phyloP scores from a whole-genome alignment of 805 yeast species.

The Cyberlindnera euphorbiiphila region DNA sequence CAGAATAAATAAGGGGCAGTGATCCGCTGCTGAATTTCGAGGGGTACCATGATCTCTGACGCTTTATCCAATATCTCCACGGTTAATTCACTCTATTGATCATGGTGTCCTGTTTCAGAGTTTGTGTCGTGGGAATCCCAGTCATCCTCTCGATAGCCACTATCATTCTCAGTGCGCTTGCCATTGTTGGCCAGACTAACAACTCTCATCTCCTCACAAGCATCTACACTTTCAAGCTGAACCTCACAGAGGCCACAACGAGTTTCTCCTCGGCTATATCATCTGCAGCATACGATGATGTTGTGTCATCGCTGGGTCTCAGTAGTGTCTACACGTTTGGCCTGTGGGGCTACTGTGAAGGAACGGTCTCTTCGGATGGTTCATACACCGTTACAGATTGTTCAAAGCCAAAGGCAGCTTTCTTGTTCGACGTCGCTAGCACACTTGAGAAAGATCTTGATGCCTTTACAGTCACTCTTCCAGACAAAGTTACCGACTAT shows the following conservation, averaged over 20 bases:
- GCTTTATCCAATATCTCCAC: no score
- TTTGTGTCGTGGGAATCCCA: conserved; percentile 27
- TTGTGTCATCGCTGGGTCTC: conserved; percentile 33
- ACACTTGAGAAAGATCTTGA: conserved; percentile 27
- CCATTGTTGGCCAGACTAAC: conserved; percentile 49
- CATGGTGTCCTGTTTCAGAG: conserved; percentile 28
- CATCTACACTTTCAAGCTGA: conserved; percentile 46
- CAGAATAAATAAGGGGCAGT: no score
- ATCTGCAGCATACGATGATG: neutral
- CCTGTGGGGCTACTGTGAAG: conserved; percentile 62
- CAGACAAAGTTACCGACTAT: conserved; percentile 48
- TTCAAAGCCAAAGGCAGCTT: conserved; percentile 50
- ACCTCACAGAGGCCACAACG: conserved; percentile 31
- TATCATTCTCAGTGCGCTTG: conserved; percentile 43
- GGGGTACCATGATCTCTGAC: no score
- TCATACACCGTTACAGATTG: conserved; percentile 43
- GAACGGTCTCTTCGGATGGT: conserved; percentile 22
- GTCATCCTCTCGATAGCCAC: conserved; percentile 38
- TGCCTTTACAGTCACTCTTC: conserved; percentile 37
- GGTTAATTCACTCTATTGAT: no score
- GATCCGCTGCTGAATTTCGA: no score
- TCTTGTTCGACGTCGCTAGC: conserved; percentile 49
- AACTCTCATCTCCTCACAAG: conserved; percentile 39
- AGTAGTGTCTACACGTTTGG: conserved; percentile 51
- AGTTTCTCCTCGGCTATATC: conserved; percentile 1